A percentile compares a stretch with the other conserved stretches of the same genome.
Evolutionary conservation across 176 grass and related monocot genomes (phyloP).

Genomic region (Cenchrus purpureus): DNA sequence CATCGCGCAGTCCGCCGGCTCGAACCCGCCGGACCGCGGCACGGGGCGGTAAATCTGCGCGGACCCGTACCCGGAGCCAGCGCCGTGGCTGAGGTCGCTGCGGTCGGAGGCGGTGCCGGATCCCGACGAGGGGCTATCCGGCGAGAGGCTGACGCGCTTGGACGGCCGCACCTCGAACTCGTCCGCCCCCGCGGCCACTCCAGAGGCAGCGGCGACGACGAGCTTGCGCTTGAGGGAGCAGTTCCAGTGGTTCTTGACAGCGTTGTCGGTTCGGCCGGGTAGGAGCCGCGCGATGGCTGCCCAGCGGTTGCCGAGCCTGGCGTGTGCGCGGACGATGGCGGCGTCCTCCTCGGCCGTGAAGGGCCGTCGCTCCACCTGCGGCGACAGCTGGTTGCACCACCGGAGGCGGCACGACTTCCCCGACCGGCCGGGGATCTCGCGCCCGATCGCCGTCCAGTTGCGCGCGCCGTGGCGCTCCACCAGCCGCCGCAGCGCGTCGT

Average conservation of each 20-base stretch:
- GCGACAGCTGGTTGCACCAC: conserved; percentile 97
- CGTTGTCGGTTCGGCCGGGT: conserved; percentile 91
- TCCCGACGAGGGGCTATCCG: conserved; percentile 54
- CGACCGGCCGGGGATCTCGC: conserved; percentile 65
- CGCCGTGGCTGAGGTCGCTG: conserved; percentile 67
- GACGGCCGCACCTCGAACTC: conserved; percentile 20
- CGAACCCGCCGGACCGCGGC: conserved; percentile 46
- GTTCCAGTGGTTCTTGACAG: conserved; percentile 99
- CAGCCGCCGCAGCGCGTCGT: conserved; percentile 69
- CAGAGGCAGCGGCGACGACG: neutral
- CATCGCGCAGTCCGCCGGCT: conserved; percentile 37
- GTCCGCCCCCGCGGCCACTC: neutral
- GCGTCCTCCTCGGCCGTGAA: conserved; percentile 84
- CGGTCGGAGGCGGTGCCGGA: conserved; percentile 50
- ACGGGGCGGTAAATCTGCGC: conserved; percentile 55
- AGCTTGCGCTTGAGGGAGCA: conserved; percentile 94
- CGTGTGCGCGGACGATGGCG: conserved; percentile 67
- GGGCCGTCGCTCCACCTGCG: conserved; percentile 87
- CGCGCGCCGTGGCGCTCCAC: conserved; percentile 81
- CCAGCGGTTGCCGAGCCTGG: conserved; percentile 78
- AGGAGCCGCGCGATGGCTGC: conserved; percentile 91
- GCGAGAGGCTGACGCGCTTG: conserved; percentile 58
- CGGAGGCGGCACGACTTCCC: conserved; percentile 94
- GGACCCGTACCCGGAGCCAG: neutral
- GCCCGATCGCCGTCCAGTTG: conserved; percentile 94